phyloP scores from a whole-genome alignment of 345 rosid species.

The Erysimum cheiranthoides region DNA sequence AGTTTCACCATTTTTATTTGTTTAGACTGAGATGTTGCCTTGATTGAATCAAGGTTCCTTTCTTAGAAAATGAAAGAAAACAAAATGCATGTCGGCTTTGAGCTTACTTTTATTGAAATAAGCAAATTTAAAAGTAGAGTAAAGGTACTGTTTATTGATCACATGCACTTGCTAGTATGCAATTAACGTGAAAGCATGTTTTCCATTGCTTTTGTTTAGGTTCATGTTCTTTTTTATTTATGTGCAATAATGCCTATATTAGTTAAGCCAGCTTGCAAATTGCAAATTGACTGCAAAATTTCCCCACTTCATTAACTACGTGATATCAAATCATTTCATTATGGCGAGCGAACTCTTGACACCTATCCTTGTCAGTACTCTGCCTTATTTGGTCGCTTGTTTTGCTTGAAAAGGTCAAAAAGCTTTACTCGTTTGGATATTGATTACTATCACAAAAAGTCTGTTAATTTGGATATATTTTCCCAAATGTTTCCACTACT shows the following conservation, averaged over 20 bases:
- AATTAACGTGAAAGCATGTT: slow-evolving; percentile 25
- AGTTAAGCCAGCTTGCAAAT: slow-evolving; percentile 33
- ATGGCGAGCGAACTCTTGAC: slow-evolving; percentile 35
- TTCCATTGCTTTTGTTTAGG: slow-evolving; percentile 8
- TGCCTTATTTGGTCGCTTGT: slow-evolving; percentile 35
- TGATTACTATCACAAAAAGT: slow-evolving; percentile 25
- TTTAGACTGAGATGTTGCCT: slow-evolving; percentile 19
- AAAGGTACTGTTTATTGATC: slow-evolving; percentile 1
- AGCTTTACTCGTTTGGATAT: slow-evolving; percentile 30
- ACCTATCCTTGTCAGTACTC: slow-evolving; percentile 33
- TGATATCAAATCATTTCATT: slow-evolving; percentile 45
- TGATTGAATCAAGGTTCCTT: slow-evolving; percentile 23
- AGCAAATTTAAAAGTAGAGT: not conserved
- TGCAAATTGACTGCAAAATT: slow-evolving; percentile 23
- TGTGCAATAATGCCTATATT: slow-evolving; percentile 31
- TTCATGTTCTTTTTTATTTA: slow-evolving; percentile 12
- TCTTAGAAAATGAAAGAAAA: not conserved
- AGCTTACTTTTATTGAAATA: slow-evolving; percentile 1
- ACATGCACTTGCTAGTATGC: not conserved
- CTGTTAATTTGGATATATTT: not conserved
- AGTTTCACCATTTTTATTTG: slow-evolving; percentile 12
- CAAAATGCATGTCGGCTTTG: not conserved
- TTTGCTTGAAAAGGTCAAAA: slow-evolving; percentile 40
- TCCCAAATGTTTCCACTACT: slow-evolving; percentile 12
- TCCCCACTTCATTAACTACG: slow-evolving; percentile 44